Base-by-base conservation (phyloP, 768 basidiomycete genomes). In the Termitomyces sp. region DNA sequence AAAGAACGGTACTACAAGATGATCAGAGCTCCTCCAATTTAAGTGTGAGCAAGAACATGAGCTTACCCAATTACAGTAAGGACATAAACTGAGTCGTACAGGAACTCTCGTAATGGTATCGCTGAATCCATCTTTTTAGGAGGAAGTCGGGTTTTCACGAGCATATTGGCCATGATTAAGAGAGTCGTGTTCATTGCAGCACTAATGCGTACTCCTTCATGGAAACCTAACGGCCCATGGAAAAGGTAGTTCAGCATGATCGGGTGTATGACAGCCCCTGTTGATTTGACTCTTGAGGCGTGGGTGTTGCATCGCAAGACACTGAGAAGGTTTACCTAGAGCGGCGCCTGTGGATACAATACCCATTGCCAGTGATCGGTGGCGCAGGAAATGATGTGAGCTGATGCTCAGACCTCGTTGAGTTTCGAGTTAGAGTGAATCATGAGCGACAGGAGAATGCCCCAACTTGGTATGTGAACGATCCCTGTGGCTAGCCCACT, bases 361-460 rank as follows among this genome's bases (percentile, higher is more conserved):
- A 15, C 83, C 79, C 56, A 82, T 79, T 0, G 79, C 82, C 41
- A 83, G 62, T 8, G 77, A 72, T 24, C 72, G 71, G 24, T 64
- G 68, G 28, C 74, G 66, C 66, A 83, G 37, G 34, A 63, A 85
- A 61, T 80, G 77, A 56, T 84, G 82, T 9, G 77, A 75, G 12
- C 56, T 8, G 70, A 68, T 4, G 3, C 78, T 65, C 26, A 84
- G 70, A 11, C 74, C 75, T 44, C 9, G 30, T 9, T 17, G 17
- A 26, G 15, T 8, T 17, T 44, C 21, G 17, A 22, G 3, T 9
- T 44, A 17, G 34, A 34, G 8, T 14, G 34, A 3, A 15, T 44
- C 43, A 26, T 44, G 6, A 8, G 12, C 2, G 7, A 17, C 6
- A 44, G 26, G 22, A 17, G 15, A 44, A 26, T 22, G 8, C 14